phyloP scores from a whole-genome alignment of 305 asterid species.

The Fraxinus greggii region DNA sequence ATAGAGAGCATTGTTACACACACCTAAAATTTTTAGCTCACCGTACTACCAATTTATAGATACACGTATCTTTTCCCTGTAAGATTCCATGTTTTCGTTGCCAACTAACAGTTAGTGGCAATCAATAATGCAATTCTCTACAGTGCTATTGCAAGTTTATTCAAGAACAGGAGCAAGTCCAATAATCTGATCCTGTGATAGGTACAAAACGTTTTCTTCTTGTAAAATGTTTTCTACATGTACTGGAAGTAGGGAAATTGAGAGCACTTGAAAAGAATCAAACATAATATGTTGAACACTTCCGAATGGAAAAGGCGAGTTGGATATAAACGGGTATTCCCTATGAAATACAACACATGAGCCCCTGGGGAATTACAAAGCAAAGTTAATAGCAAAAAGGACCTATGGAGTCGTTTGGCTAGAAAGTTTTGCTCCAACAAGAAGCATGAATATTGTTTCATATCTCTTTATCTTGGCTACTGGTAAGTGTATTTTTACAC shows the following conservation, averaged over 20 bases:
- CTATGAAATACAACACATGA: background rate
- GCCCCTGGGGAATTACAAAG: background rate
- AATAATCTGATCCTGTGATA: background rate
- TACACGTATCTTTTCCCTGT: background rate
- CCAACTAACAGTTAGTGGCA: background rate
- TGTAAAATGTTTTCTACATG: background rate
- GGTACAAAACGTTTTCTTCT: background rate
- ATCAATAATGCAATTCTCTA: background rate
- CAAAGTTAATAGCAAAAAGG: background rate
- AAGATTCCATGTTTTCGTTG: background rate
- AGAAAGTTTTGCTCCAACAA: background rate
- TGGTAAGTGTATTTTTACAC: no score
- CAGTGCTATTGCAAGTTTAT: background rate
- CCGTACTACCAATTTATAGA: background rate
- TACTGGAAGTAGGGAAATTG: background rate
- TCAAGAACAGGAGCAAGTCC: background rate
- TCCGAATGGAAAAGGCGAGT: background rate
- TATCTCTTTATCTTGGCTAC: background rate
- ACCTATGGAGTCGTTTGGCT: background rate
- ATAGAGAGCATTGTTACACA: background rate
- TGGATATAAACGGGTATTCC: background rate
- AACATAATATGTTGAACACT: background rate
- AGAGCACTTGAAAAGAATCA: background rate
- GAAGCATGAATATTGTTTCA: background rate
- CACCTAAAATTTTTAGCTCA: background rate